These are phyloP conservation scores for Sugiyamaella marilandica DNA, from an alignment of 805 yeast genomes.

Conservation along the genomic window DNA sequence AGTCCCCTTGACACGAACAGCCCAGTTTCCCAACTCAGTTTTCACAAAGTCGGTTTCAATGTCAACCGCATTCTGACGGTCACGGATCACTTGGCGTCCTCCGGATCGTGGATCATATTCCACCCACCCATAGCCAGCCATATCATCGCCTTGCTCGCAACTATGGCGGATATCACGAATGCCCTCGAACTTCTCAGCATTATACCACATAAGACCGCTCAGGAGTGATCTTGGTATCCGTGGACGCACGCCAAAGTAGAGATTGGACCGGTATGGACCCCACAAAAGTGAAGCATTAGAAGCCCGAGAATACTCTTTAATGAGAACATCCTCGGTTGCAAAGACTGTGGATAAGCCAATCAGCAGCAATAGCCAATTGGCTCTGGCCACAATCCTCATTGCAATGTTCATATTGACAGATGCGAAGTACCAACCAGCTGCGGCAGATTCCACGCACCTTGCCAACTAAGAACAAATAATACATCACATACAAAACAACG, in stretches of 20 bases:
- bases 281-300: constrained; percentile 58
- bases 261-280: constrained; percentile 91
- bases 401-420: too few species aligned
- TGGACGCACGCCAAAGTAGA: constrained; percentile 84
- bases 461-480: too few species aligned
- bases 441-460: too few species aligned
- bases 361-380: background rate
- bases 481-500: too few species aligned
- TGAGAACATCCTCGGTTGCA: background rate
- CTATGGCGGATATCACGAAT: constrained; percentile 60
- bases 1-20: constrained; percentile 58
- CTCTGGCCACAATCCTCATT: background rate
- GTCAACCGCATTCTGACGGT: constrained; percentile 56
- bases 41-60: constrained; percentile 74
- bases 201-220: constrained; percentile 87
- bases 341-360: background rate
- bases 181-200: constrained; percentile 52
- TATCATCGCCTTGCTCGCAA: constrained; percentile 66
- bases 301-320: constrained; percentile 31
- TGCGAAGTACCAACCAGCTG: too few species aligned
- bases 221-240: constrained; percentile 68
- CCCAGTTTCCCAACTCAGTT: constrained; percentile 71
- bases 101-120: constrained; percentile 83
- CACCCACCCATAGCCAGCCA: constrained; percentile 80
- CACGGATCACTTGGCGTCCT: constrained; percentile 72